Evolutionary conservation across 371 early-diverging fungal genomes (phyloP), one percentile per base, ranked within the genome.

Genomic region (Actinomortierella wolfii): DNA sequence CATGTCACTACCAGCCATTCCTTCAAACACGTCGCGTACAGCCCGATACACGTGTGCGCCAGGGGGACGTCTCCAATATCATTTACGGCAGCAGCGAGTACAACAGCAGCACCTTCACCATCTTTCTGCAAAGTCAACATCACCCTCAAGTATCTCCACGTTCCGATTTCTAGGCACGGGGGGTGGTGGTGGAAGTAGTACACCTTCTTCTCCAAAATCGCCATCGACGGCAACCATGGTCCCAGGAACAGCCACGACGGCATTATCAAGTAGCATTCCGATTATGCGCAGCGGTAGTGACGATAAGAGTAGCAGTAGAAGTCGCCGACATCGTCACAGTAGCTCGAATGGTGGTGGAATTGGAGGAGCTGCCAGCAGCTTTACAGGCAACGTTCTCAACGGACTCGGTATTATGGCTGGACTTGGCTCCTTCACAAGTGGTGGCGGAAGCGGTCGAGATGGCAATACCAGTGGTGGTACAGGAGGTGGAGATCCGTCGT

Each of bases 1-100:
- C 68, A 71, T 79, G 61, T 77, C 79, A 1, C 63, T 77, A 4
- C 79, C 79, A 1, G 58, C 55, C 23, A 45, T 77, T 1, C 70
- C 77, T 3, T 61, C 62, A 4, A 54, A 69, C 1, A 59, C 76
- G 11, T 65, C 70, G 1, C 70, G 69, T 0, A 6, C 34, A 34
- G 34, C 34, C 11, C 34, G 34, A 67, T 14, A 24, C 17, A 3
- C 70, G 58, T 15, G 34, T 34, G 20, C 51, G 54, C 24, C 68
- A 64, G 6, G 46, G 54, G 25, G 61, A 57, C 20, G 60, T 64
- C 14, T 24, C 64, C 23, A 55, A 61, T 3, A 50, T 58, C 56
- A 24, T 59, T 1, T 29, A 57, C n/a, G 29, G 58, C 39, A 59
- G 49, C 21, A 59, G 21, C 42, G 53, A 50, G 41, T 52, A 45